phyloP scores from a whole-genome alignment of 2,329 filamentous ascomycete genomes.

The Colletotrichum brevisporum region DNA sequence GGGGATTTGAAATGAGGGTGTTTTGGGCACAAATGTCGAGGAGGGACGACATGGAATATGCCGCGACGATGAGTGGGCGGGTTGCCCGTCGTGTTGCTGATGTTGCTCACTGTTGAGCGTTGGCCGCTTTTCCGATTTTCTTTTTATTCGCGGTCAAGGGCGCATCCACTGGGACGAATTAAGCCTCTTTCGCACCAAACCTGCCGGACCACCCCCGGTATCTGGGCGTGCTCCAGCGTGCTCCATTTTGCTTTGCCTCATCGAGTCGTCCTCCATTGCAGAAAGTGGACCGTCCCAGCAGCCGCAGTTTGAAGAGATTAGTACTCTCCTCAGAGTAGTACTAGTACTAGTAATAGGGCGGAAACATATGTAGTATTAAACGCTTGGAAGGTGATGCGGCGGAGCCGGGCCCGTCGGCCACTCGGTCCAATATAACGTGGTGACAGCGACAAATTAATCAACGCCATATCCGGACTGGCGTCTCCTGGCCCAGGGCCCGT shows the following conservation, averaged over 20 bases:
- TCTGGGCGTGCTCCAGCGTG: slow-evolving; percentile 24
- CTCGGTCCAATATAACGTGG: too few relatives aligned
- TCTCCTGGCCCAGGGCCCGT: too few relatives aligned
- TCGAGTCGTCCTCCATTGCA: slow-evolving; percentile 8
- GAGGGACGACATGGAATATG: slow-evolving; percentile 27
- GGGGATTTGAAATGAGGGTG: slow-evolving; percentile 21
- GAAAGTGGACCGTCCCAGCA: slow-evolving; percentile 11
- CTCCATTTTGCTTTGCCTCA: not conserved
- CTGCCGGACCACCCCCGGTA: slow-evolving; percentile 6
- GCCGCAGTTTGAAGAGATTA: too few relatives aligned
- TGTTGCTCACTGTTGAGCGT: too few relatives aligned
- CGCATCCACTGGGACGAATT: slow-evolving; percentile 29
- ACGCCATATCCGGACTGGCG: too few relatives aligned
- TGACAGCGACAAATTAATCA: too few relatives aligned
- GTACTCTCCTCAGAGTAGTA: not conserved
- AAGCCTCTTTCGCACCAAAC: slow-evolving; percentile 27
- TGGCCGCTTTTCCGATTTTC: too few relatives aligned
- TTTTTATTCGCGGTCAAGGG: not conserved
- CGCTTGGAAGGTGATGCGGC: slow-evolving; percentile 10
- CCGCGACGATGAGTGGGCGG: slow-evolving; percentile 31
- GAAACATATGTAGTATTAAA: too few relatives aligned
- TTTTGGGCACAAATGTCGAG: slow-evolving; percentile 24
- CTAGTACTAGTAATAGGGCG: too few relatives aligned
- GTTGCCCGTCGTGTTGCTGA: not conserved
- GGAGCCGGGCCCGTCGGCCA: not conserved